A percentile compares a stretch with the other conserved stretches of the same genome.
Conservation (phyloP, 805 yeast genomes). For the Millerozyma acaciae region DNA sequence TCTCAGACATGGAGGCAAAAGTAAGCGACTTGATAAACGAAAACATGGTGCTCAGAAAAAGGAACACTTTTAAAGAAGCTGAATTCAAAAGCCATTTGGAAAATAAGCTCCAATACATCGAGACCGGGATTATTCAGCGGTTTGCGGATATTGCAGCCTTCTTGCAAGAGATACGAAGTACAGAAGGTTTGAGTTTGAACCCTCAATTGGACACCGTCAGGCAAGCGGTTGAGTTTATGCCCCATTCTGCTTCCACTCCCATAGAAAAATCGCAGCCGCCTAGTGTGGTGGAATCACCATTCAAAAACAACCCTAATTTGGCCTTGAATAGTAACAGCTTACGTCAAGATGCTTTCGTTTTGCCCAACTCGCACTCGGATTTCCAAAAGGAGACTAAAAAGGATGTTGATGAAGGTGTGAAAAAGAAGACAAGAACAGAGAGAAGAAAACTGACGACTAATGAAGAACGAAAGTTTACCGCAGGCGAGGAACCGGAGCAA, state of each 20-base stretch:
- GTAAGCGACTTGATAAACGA: slow-evolving; percentile 49
- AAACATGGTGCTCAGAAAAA: slow-evolving; percentile 41
- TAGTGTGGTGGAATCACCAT: neutral
- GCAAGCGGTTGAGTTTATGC: slow-evolving; percentile 1
- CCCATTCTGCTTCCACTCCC: slow-evolving; percentile 20
- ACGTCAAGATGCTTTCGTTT: no score
- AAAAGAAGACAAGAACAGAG: no score
- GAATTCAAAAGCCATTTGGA: slow-evolving; percentile 31
- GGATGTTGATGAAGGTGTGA: neutral
- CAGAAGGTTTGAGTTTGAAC: slow-evolving; percentile 34
- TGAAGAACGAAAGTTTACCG: no score
- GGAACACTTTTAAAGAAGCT: slow-evolving; percentile 22
- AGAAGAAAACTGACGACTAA: no score
- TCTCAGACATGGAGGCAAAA: slow-evolving; percentile 51
- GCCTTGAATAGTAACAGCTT: no score
- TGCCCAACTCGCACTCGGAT: slow-evolving; percentile 1
- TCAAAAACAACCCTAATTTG: neutral
- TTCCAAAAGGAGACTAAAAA: neutral
- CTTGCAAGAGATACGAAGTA: slow-evolving; percentile 37
- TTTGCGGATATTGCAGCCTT: slow-evolving; percentile 44
- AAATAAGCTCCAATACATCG: slow-evolving; percentile 35
- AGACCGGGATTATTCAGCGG: slow-evolving; percentile 35
- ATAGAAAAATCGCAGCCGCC: slow-evolving; percentile 3
- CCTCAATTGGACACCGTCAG: slow-evolving; percentile 13
- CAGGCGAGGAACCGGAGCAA: no score